Conservation (phyloP, 257 asterid genomes). For the Gynochthodes officinalis region DNA sequence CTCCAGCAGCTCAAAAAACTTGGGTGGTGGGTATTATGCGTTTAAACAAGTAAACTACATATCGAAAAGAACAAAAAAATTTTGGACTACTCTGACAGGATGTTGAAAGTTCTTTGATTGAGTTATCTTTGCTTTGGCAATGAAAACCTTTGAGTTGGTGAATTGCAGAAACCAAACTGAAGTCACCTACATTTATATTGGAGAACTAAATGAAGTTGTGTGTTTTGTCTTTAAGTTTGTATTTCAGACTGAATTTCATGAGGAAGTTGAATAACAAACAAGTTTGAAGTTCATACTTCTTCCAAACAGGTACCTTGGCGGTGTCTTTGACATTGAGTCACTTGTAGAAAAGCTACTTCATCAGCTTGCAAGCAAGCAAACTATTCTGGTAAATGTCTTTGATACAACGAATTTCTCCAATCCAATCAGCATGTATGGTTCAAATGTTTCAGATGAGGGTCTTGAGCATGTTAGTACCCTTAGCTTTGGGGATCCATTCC, state of each 20-base stretch:
- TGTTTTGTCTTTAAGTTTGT: background rate
- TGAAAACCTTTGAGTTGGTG: background rate
- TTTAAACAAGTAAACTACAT: background rate
- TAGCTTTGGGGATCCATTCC: slow-evolving; percentile 90
- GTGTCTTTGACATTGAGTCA: slow-evolving; percentile 92
- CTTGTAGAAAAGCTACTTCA: slow-evolving; percentile 96
- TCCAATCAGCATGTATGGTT: slow-evolving; percentile 92
- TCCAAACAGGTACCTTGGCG: slow-evolving; percentile 87
- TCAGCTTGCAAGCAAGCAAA: slow-evolving; percentile 96
- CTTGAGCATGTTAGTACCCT: slow-evolving; percentile 62
- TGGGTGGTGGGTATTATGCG: background rate
- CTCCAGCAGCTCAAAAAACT: background rate
- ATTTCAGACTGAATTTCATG: background rate
- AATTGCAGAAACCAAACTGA: background rate
- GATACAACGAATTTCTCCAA: slow-evolving; percentile 67
- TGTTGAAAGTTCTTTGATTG: background rate
- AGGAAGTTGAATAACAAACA: slow-evolving; percentile 2
- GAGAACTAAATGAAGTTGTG: background rate
- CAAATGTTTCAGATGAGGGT: slow-evolving; percentile 48
- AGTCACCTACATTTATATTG: background rate
- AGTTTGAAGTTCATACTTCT: slow-evolving; percentile 14
- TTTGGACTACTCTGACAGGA: background rate
- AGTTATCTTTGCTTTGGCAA: background rate
- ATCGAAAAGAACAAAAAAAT: background rate
- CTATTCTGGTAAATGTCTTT: slow-evolving; percentile 83